These are phyloP conservation scores for Podila minutissima DNA, from an alignment of 192 early-diverging fungal species.

Conservation along the genomic window DNA sequence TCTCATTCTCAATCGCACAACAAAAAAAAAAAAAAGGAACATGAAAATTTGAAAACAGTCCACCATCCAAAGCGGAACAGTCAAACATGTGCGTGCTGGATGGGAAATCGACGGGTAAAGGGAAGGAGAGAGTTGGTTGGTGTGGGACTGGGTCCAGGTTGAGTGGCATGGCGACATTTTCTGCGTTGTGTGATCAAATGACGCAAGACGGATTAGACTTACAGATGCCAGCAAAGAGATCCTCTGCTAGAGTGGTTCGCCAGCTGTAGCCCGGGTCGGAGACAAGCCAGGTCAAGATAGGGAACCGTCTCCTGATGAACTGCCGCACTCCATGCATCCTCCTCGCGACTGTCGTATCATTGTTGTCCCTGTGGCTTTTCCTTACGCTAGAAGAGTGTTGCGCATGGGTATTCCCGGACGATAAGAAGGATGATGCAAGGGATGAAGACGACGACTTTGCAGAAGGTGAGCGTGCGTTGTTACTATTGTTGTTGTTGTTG, in stretches of 20 bases:
- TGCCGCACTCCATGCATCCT: neutral
- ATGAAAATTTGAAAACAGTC: too few species aligned
- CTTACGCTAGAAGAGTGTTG: neutral
- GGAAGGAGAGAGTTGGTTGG: too few species aligned
- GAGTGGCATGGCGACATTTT: conserved; percentile 4
- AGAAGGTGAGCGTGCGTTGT: neutral
- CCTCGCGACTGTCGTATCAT: neutral
- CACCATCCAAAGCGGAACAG: too few species aligned
- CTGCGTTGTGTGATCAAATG: neutral
- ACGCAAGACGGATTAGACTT: conserved; percentile 12
- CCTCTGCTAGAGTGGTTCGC: conserved; percentile 26
- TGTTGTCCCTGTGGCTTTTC: neutral
- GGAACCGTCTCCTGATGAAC: conserved; percentile 17
- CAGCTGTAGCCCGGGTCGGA: conserved; percentile 37
- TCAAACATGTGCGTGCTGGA: too few species aligned
- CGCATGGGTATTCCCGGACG: neutral
- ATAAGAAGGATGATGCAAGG: neutral
- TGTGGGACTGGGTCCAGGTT: too few species aligned
- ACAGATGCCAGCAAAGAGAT: conserved; percentile 45
- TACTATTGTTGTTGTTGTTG: neutral
- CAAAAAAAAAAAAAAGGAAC: too few species aligned
- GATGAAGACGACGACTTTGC: neutral
- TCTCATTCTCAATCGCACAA: too few species aligned
- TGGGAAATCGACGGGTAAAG: too few species aligned
- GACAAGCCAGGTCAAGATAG: conserved; percentile 37